A percentile compares a stretch with the other conserved stretches of the same genome.
phyloP scores from a whole-genome alignment of 2,329 filamentous ascomycete genomes.

The Xylaria sp. region DNA sequence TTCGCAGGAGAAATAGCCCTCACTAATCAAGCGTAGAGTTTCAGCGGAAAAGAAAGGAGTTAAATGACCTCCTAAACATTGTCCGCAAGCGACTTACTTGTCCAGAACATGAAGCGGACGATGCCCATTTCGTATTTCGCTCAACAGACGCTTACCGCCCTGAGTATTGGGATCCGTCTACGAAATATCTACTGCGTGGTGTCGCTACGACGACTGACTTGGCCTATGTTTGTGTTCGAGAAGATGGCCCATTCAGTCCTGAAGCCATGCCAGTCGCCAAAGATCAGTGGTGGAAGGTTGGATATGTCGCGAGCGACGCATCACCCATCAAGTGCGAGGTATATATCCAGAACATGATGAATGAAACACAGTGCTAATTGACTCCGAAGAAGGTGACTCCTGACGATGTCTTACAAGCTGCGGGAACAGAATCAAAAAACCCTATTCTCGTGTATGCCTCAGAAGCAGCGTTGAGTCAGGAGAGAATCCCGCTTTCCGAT shows the following conservation, averaged over 20 bases:
- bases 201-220: conserved; percentile 54
- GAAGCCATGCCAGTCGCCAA: conserved; percentile 39
- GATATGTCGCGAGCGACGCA: conserved; percentile 47
- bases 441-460: conserved; percentile 61
- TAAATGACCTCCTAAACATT: conserved; percentile 30
- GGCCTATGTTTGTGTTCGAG: conserved; percentile 56
- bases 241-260: conserved; percentile 50
- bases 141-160: conserved; percentile 36
- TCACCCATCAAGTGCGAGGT: conserved; percentile 58
- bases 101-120: conserved; percentile 39
- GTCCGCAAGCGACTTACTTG: conserved; percentile 41
- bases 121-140: conserved; percentile 39
- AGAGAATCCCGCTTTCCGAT: conserved; percentile 46
- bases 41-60: conserved; percentile 26
- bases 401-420: conserved; percentile 51
- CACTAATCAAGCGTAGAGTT: conserved; percentile 32
- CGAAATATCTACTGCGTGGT: conserved; percentile 58
- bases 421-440: conserved; percentile 55
- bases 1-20: background rate
- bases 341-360: conserved; percentile 28
- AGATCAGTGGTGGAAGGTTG: conserved; percentile 64
- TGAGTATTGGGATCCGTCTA: conserved; percentile 47
- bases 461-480: conserved; percentile 51
- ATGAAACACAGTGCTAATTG: conserved; percentile 25
- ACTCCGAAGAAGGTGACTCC: conserved; percentile 52